These are phyloP conservation scores for Auricularia auricula-judae DNA, from an alignment of 768 basidiomycete genomes.

Conservation along the genomic window DNA sequence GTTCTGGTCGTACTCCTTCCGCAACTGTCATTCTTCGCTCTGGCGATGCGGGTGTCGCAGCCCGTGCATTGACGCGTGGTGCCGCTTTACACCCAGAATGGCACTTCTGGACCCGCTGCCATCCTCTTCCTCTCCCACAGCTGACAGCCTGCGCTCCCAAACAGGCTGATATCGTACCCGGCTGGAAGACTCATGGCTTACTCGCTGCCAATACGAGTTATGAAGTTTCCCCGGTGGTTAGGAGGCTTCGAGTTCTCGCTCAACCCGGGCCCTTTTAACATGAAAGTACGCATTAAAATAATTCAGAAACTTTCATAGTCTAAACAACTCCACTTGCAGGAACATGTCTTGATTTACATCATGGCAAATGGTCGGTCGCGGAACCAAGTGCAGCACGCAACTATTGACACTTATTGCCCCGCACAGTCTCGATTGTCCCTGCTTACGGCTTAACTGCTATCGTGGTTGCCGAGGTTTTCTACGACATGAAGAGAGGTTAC, in stretches of 20 bases:
- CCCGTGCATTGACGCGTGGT: not conserved
- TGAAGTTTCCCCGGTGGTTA: constrained; percentile 19
- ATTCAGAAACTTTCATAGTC: no score
- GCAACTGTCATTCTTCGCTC: not conserved
- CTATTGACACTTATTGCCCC: constrained; percentile 26
- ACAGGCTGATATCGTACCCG: constrained; percentile 30
- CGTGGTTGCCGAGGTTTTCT: constrained; percentile 27
- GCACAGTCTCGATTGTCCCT: constrained; percentile 22
- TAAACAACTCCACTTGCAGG: constrained; percentile 7
- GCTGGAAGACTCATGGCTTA: constrained; percentile 29
- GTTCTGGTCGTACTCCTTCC: constrained; percentile 5
- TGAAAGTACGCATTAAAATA: constrained; percentile 16
- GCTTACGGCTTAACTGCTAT: constrained; percentile 27
- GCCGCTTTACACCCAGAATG: not conserved
- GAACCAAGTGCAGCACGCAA: not conserved
- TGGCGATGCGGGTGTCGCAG: not conserved
- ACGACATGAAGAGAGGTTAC: constrained; percentile 20
- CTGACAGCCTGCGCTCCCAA: not conserved
- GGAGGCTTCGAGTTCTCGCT: constrained; percentile 25
- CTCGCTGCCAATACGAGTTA: constrained; percentile 22
- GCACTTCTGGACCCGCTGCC: not conserved
- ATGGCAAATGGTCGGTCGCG: constrained; percentile 21
- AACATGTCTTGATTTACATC: constrained; percentile 28
- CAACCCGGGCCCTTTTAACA: constrained; percentile 33
- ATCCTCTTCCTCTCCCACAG: not conserved